Conservation (phyloP, 371 early-diverging fungal genomes). For the Mycotypha africana region DNA sequence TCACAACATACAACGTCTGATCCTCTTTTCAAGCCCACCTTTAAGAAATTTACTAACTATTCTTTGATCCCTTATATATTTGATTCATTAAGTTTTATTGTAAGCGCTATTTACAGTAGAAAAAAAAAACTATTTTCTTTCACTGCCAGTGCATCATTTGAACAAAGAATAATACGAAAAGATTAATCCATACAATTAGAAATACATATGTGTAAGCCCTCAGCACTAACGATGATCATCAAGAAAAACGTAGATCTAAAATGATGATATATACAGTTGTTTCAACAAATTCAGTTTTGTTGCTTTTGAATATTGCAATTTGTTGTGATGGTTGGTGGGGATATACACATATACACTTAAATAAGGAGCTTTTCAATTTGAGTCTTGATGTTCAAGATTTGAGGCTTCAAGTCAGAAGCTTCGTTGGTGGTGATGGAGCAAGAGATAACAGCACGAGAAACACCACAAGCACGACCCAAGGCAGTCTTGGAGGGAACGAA, state of each 20-base stretch:
- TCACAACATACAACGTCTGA: too few species aligned
- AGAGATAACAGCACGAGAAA: slow-evolving; percentile 93
- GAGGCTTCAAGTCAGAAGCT: slow-evolving; percentile 89
- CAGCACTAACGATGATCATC: slow-evolving; percentile 38
- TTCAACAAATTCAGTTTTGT: too few species aligned
- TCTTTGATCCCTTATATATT: background rate
- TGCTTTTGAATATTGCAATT: too few species aligned
- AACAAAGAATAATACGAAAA: too few species aligned
- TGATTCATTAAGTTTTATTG: slow-evolving; percentile 2
- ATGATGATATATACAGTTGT: background rate
- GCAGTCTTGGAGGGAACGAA: slow-evolving; percentile 96
- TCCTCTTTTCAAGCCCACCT: too few species aligned
- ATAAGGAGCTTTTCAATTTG: slow-evolving; percentile 92
- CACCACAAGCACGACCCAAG: slow-evolving; percentile 98
- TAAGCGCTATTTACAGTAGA: slow-evolving; percentile 15
- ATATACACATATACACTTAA: slow-evolving; percentile 41
- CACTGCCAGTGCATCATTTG: slow-evolving; percentile 20
- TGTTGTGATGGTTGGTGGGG: background rate
- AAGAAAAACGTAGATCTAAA: slow-evolving; percentile 28
- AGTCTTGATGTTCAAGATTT: slow-evolving; percentile 86
- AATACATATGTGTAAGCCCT: slow-evolving; percentile 11
- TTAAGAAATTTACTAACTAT: background rate
- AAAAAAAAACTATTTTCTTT: slow-evolving; percentile 26
- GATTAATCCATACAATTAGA: background rate
- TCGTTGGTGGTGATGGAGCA: slow-evolving; percentile 95